Evolutionary conservation across 2,329 filamentous ascomycete species (phyloP), one percentile per base, ranked within the genome.

Genomic region (Penicillium aurantiogriseum): DNA sequence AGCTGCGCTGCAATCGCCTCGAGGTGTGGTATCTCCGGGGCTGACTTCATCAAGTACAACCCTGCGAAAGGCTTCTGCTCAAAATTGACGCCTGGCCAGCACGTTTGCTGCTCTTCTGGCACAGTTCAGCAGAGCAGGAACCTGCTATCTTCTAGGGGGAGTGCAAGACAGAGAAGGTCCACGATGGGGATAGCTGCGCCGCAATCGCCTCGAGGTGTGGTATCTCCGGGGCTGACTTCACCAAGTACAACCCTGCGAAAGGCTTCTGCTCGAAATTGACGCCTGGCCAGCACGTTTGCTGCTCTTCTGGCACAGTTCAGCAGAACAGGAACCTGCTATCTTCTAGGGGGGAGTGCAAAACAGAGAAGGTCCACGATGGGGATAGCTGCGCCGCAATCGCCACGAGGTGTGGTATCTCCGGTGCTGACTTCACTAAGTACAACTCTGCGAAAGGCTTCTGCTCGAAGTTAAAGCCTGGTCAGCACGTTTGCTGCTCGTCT

Each of bases 401-500:
- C 36, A 3, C 9, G 4, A 19, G n/a, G n/a, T 39, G 36, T 48
- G 71, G 73, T 2, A 74, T 81, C n/a, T 71, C 70, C 0, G 57
- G 58, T 3, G 42, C 58, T 13, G 69, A 80, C 45, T 75, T 29
- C 4, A 29, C 27, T 3, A 29, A 29, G 10, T 29, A 29, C 27
- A 29, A 29, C 9, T 11, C 27, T 11, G 27, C 27, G 3, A 29
- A 29, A 29, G 27, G 27, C 9, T 29, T 74, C 8, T 74, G 70
- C 53, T 60, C 58, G 5, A 69, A 57, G 0, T 69, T 81, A 0
- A 55, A 57, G n/a, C 64, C 68, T 0, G 70, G 69, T 15, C 69
- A 76, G 56, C 59, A 62, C 5, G 71, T 76, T 8, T 78, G 75
- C 62, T 78, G 74, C 58, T 65, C 68, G 0, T 25, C 49, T 9